Conservation (phyloP, 139 green algal species). For the Protoeuglena noctilucae region DNA sequence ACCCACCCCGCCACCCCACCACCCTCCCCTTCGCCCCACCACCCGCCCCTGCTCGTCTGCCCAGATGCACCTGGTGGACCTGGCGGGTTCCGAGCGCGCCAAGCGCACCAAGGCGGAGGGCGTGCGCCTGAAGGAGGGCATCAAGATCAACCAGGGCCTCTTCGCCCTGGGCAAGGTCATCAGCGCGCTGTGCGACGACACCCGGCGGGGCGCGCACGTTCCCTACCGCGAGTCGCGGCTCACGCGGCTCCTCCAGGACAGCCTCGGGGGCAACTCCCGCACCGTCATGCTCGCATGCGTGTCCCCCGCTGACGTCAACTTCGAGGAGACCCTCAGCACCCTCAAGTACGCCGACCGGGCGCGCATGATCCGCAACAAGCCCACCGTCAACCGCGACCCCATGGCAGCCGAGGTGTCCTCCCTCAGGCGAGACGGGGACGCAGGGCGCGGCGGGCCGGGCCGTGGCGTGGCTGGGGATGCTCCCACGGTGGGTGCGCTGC, state of each 20-base stretch:
- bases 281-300: constrained; percentile 35
- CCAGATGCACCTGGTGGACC: constrained; percentile 87
- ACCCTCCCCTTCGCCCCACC: no score
- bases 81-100: constrained; percentile 70
- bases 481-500: no score
- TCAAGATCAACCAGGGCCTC: constrained; percentile 89
- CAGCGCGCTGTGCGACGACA: constrained; percentile 48
- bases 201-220: constrained; percentile 22
- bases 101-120: constrained; percentile 88
- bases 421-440: neutral
- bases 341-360: constrained; percentile 28
- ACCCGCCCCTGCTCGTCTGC: no score
- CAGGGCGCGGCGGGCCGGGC: no score
- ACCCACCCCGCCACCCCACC: no score
- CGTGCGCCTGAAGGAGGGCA: constrained; percentile 49
- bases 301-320: constrained; percentile 16
- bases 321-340: constrained; percentile 34
- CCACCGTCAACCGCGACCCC: neutral
- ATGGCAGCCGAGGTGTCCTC: neutral
- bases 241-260: constrained; percentile 72
- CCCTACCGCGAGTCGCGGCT: constrained; percentile 88
- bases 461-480: no score
- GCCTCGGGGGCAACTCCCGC: constrained; percentile 28
- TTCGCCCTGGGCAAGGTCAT: constrained; percentile 97
- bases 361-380: constrained; percentile 7